phyloP scores from a whole-genome alignment of 2,329 filamentous ascomycete genomes.

The Fusarium sp. region DNA sequence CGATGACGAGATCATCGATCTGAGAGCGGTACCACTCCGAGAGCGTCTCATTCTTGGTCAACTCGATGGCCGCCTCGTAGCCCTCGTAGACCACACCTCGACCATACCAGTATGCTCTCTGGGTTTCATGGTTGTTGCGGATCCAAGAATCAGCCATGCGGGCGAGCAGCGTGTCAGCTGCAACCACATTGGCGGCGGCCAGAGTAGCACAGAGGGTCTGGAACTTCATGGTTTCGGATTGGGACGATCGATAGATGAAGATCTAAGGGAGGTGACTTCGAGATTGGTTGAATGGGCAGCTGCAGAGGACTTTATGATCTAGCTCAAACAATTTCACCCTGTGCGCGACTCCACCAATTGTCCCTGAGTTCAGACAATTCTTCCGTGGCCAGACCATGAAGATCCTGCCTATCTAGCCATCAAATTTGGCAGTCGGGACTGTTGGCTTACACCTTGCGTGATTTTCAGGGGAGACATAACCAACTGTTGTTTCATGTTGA shows the following conservation, averaged over 20 bases:
- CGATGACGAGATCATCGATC: constrained; percentile 59
- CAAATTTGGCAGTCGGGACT: background rate
- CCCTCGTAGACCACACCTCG: constrained; percentile 37
- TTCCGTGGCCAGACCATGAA: background rate
- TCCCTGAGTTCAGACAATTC: background rate
- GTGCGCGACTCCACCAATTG: background rate
- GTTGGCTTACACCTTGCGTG: background rate
- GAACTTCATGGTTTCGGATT: constrained; percentile 31
- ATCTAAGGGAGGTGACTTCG: background rate
- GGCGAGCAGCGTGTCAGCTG: constrained; percentile 27
- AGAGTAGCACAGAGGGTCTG: constrained; percentile 30
- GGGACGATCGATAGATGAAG: background rate
- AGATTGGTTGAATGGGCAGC: constrained; percentile 9
- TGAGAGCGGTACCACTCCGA: constrained; percentile 58
- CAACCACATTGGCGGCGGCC: constrained; percentile 30
- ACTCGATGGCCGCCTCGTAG: constrained; percentile 48
- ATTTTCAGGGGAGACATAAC: background rate
- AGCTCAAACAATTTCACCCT: background rate
- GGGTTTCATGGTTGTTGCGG: constrained; percentile 36
- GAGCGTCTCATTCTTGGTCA: constrained; percentile 57
- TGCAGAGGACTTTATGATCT: background rate
- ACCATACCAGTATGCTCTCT: constrained; percentile 38
- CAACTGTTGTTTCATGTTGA: constrained; percentile 7
- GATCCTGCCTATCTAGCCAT: constrained; percentile 12
- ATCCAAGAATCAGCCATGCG: constrained; percentile 38